Evolutionary conservation across 2,329 filamentous ascomycete species (phyloP), one percentile per base, ranked within the genome.

Genomic region (Colletotrichum tropicale): DNA sequence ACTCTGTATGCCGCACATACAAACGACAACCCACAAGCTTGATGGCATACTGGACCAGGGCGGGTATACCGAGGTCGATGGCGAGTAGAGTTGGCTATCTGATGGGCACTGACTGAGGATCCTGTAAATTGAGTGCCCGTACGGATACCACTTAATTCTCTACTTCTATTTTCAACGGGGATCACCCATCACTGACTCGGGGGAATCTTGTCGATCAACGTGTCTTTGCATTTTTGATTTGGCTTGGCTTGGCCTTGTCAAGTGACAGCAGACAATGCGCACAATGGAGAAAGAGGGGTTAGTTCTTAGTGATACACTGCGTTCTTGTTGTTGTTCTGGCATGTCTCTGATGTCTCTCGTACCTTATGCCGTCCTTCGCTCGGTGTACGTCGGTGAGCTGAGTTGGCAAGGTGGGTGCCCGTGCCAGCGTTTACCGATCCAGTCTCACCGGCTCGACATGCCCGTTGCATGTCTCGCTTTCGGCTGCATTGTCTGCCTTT

Each of bases 131-230:
- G 34, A 64, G 61, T 64, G 34, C 21, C 30, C 24, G 24, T 58
- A 60, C 36, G 56, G 26, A 62, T 38, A 26, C 43, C 70, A 68
- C 52, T 61, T 65, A 70, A 56, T 28, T 38, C 48, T 62, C 8
- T 38, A 24, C 48, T 66, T 75, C 64, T 72, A 72, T 68, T 74
- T 65, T 60, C 70, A 66, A 68, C 70, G 70, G 70, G 74, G 70
- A 34, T 76, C 55, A 74, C 58, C 74, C 70, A 74, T 73, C 15
- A 26, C 56, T 74, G 64, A 76, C 64, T 74, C 74, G 74, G 70
- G 74, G 68, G 58, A 69, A 74, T 76, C 74, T 32, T 56, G 74
- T 76, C 74, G 74, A 76, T 76, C 74, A 65, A 26, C 43, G 58
- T 32, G 34, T n/a, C 56, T 75, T 30, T 65, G 62, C 28, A 28